Conservation (phyloP, 2,329 filamentous ascomycete genomes). For the Lasiodiplodia gonubiensis region DNA sequence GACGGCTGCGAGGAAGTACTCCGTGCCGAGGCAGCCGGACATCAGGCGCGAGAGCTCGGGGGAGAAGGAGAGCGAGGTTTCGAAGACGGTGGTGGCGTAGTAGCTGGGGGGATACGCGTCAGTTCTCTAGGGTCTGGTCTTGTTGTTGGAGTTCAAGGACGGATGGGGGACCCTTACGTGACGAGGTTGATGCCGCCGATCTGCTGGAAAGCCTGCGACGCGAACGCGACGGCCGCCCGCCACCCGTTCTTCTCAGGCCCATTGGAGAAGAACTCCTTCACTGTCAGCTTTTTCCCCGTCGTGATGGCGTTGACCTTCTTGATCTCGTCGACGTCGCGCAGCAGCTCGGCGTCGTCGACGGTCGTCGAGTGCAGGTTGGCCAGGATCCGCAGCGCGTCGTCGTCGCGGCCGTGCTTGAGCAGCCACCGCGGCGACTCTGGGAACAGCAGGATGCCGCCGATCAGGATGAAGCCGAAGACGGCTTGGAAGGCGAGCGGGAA, state of each 20-base stretch:
- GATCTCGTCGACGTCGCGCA: constrained; percentile 66
- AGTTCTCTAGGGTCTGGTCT: no score
- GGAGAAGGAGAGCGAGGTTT: constrained; percentile 20
- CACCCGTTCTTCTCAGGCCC: constrained; percentile 70
- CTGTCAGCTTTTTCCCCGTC: constrained; percentile 45
- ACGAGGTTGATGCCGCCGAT: constrained; percentile 56
- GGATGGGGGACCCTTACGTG: constrained; percentile 5
- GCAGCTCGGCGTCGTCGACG: constrained; percentile 60
- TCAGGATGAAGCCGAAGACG: constrained; percentile 53
- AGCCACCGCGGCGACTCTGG: constrained; percentile 43
- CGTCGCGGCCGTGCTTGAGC: constrained; percentile 45
- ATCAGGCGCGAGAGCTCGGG: constrained; percentile 40
- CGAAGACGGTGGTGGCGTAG: constrained; percentile 26
- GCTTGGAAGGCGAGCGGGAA: constrained; percentile 60
- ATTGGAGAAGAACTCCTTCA: constrained; percentile 62
- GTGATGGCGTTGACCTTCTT: constrained; percentile 55
- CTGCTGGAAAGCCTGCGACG: constrained; percentile 68
- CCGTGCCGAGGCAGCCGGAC: constrained; percentile 35
- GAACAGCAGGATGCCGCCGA: constrained; percentile 47
- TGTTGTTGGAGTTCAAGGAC: no score
- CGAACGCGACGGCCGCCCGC: constrained; percentile 64
- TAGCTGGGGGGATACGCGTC: constrained; percentile 10
- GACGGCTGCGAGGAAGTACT: constrained; percentile 39
- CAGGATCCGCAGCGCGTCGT: constrained; percentile 57
- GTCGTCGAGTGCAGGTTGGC: constrained; percentile 54